Conservation (phyloP, 352 stramenopile genomes). For the Globisporangium megalacanthum region DNA sequence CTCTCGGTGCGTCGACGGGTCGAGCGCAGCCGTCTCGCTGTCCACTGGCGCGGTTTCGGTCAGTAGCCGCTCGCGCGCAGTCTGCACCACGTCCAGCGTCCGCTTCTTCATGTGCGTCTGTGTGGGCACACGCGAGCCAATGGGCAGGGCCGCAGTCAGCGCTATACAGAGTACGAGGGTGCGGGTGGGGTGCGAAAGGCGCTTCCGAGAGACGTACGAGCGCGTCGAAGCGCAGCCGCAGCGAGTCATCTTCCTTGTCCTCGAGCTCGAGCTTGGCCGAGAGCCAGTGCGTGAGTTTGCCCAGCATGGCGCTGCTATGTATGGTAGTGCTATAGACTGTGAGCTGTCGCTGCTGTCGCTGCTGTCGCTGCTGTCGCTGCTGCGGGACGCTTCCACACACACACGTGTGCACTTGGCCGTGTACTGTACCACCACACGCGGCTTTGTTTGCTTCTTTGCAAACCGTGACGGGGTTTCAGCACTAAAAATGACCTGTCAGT, state of each 20-base stretch:
- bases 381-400: no score
- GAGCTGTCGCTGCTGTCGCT: neutral
- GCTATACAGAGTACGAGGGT: no score
- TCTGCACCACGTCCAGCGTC: constrained; percentile 48
- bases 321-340: neutral
- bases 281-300: constrained; percentile 62
- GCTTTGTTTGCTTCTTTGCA: no score
- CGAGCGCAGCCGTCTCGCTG: neutral
- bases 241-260: constrained; percentile 41
- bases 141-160: no score
- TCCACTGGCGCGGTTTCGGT: neutral
- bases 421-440: neutral
- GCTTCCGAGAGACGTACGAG: constrained; percentile 29
- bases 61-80: constrained; percentile 19
- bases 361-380: neutral
- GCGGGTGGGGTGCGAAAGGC: no score
- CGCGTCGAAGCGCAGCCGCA: constrained; percentile 52
- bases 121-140: neutral
- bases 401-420: neutral
- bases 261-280: constrained; percentile 54
- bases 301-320: constrained; percentile 33
- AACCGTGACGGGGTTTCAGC: no score
- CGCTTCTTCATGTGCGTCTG: constrained; percentile 67
- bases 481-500: no score
- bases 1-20: no score